phyloP scores from a whole-genome alignment of 352 stramenopile genomes.

The Saprolegnia parasitica region DNA sequence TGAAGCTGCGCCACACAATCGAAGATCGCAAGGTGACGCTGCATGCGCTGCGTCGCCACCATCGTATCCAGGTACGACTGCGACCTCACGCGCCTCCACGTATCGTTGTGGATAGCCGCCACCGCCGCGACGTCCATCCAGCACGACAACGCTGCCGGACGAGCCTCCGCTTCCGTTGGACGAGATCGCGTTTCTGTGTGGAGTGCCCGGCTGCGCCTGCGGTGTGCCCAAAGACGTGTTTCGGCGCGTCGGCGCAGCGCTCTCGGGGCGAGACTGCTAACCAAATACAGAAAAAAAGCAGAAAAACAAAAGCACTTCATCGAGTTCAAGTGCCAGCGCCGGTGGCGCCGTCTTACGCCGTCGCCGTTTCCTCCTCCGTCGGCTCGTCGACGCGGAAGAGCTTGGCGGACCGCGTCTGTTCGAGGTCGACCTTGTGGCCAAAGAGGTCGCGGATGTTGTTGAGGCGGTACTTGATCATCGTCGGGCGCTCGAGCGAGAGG shows the following conservation, averaged over 20 bases:
- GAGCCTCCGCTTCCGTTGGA: not conserved
- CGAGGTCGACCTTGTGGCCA: slow-evolving; percentile 98
- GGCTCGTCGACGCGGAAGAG: slow-evolving; percentile 50
- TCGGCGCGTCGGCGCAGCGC: not conserved
- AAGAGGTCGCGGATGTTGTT: slow-evolving; percentile 99
- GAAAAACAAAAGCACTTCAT: not conserved
- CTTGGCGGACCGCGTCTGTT: slow-evolving; percentile 91
- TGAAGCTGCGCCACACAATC: slow-evolving; percentile 6
- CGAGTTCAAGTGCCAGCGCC: too few relatives aligned
- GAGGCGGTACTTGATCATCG: slow-evolving; percentile 99
- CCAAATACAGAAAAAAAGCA: not conserved
- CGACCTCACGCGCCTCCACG: not conserved
- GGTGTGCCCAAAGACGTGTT: slow-evolving; percentile 21
- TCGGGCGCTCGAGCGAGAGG: slow-evolving; percentile 97
- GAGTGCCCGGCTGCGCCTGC: slow-evolving; percentile 17
- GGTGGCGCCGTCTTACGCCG: too few relatives aligned
- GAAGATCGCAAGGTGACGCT: slow-evolving; percentile 21
- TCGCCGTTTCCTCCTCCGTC: not conserved
- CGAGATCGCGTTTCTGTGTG: slow-evolving; percentile 12
- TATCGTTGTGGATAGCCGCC: not conserved
- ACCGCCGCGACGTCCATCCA: not conserved
- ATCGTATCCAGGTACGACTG: not conserved
- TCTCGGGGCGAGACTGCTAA: not conserved
- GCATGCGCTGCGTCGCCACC: slow-evolving; percentile 4
- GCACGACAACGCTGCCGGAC: not conserved